Evolutionary conservation across 176 grass and related monocot species (phyloP), one percentile per base, ranked within the genome.

Genomic region (Oryza rufipogon): DNA sequence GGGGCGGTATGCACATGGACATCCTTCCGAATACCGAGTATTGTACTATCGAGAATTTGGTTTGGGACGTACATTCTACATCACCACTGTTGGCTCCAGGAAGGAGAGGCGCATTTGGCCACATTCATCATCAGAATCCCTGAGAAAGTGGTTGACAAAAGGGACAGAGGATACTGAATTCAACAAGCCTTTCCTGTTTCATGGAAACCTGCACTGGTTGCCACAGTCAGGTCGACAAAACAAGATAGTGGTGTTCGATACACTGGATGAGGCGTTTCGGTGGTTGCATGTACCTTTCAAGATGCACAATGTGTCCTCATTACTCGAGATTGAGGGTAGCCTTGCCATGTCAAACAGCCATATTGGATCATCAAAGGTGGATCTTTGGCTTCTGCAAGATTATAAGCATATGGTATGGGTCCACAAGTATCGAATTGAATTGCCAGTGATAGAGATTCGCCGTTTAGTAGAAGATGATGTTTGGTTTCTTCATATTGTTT

Each of bases 361-460:
- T 67, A n/a, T 32, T 34, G 42, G 23, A 5, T 34, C 41, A 15
- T 74, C 84, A 51, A 54, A 74, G 13, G 69, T 80, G 28, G 22
- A 86, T 73, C 69, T 86, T 67, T 86, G 84, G 84, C 30, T 74
- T 80, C 77, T 86, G 33, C 69, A 20, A 70, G 84, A 86, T 14
- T 74, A 80, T 44, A 67, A 41, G 44, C 7, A 9, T 5, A 6
- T 11, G 22, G 15, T 66, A 4, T 86, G 77, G 84, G 69, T 67
- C 30, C 77, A 74, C 76, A 74, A 74, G 60, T 86, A 22, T 67
- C 9, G 22, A 3, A n/a, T 86, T 41, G 4, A 74, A 52, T 71
- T 86, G 60, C 77, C 77, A 66, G 60, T 74, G 42, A 20, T 52
- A n/a, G 77, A 86, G 60, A 86, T 86, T 30, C 2, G 1, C 3